Evolutionary conservation across 1,284 basidiomycete genomes (phyloP), one percentile per base, ranked within the genome.

Genomic region (Austropuccinia psidii): DNA sequence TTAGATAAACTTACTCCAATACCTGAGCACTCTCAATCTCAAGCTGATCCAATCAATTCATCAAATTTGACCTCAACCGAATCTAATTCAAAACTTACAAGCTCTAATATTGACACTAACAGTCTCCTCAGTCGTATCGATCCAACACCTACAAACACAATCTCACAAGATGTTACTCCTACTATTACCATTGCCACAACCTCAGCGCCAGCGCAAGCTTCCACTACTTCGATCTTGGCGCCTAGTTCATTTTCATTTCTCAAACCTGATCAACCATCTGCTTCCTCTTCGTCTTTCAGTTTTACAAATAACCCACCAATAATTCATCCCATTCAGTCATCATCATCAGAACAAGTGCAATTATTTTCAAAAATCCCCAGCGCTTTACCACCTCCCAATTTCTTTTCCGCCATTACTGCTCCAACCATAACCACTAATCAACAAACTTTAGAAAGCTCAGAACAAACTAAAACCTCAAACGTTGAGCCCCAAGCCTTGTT

Each of bases 321-420:
- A 17, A 13, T 21, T 19, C 33, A n/a, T 52, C 49, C 8, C 4
- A 35, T 66, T 66, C 64, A 37, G 43, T 47, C 31, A 31, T 33
- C 31, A 2, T 39, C 13, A 37, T 17, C 29, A 21, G 47, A 27
- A 21, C 64, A 45, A 37, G 37, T 7, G 33, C 31, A 15, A 33
- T n/a, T n/a, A 8, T 69, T 69, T 35, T 35, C 66, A 33, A 43
- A 43, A 24, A 69, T 69, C 27, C 41, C 66, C 33, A 69, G 66
- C 43, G 54, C 35, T 24, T 31, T 11, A 7, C 6, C 54, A 19
- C 66, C 66, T 33, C 66, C 66, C 1, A 69, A 69, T 33, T 69
- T 69, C 33, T 69, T 69, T 21, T 21, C 39, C 47, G n/a, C 11
- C n/a, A 2, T 49, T 19, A 47, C 52, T 35, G 11, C 55, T 4